These are phyloP conservation scores for Tolypocladium nubicola DNA, from an alignment of 2,329 filamentous ascomycete species.

Conservation along the genomic window DNA sequence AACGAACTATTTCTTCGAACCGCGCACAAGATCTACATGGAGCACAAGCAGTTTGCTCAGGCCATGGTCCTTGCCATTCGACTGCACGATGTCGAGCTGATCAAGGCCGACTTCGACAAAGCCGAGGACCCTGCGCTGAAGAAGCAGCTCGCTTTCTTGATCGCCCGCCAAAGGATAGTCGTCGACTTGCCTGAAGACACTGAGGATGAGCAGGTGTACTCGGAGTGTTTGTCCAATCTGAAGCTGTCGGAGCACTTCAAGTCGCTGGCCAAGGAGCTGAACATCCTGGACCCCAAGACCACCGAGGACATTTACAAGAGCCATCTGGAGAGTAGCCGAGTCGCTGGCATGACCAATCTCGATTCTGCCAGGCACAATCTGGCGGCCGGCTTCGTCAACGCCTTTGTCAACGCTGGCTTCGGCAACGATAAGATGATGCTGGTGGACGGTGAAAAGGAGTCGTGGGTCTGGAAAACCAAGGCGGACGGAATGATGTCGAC, in stretches of 20 bases:
- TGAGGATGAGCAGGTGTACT: conserved; percentile 62
- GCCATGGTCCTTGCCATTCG: conserved; percentile 92
- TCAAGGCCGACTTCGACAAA: conserved; percentile 69
- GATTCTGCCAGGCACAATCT: conserved; percentile 95
- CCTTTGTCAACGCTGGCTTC: conserved; percentile 92
- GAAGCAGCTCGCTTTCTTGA: conserved; percentile 89
- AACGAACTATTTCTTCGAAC: conserved; percentile 92
- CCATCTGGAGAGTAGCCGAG: conserved; percentile 89
- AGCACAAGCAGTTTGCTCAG: conserved; percentile 86
- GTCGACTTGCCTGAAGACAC: conserved; percentile 57
- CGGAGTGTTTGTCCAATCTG: conserved; percentile 78
- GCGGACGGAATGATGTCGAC: conserved; percentile 97
- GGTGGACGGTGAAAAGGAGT: conserved; percentile 74
- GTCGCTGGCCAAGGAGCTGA: conserved; percentile 85
- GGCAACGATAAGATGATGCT: conserved; percentile 98
- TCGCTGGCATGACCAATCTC: conserved; percentile 84
- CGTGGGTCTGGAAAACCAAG: conserved; percentile 99
- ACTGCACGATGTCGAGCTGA: conserved; percentile 76
- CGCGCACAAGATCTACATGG: conserved; percentile 85
- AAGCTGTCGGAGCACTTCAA: conserved; percentile 90
- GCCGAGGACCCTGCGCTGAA: conserved; percentile 73
- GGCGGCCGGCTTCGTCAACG: conserved; percentile 91
- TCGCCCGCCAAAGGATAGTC: conserved; percentile 83
- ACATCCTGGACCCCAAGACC: conserved; percentile 91
- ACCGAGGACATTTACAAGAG: conserved; percentile 99